phyloP scores from a whole-genome alignment of 768 basidiomycete genomes.

The Crucibulum laeve region DNA sequence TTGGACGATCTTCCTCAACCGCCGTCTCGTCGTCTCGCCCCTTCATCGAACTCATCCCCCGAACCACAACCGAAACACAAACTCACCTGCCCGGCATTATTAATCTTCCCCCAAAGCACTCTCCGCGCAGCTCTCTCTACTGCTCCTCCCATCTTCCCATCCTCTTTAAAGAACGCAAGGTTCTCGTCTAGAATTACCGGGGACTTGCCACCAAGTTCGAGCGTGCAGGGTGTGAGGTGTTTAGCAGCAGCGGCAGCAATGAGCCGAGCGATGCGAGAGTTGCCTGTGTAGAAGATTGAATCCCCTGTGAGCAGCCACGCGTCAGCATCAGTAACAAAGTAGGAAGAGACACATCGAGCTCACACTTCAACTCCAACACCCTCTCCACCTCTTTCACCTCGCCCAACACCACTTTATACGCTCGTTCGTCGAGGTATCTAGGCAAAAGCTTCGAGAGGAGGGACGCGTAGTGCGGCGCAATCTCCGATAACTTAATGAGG shows the following conservation, averaged over 20 bases:
- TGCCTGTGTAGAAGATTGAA: conserved; percentile 45
- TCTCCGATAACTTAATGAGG: conserved; percentile 65
- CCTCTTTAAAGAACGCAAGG: too few relatives aligned
- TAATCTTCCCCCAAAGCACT: conserved; percentile 61
- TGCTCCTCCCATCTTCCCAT: conserved; percentile 43
- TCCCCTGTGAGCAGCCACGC: conserved; percentile 17
- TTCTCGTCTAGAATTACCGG: conserved; percentile 38
- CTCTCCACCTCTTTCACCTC: conserved; percentile 52
- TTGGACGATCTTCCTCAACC: too few relatives aligned
- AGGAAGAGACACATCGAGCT: conserved; percentile 6
- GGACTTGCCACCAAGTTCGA: conserved; percentile 54
- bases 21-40: too few relatives aligned
- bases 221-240: conserved; percentile 49
- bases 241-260: conserved; percentile 49
- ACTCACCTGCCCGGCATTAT: conserved; percentile 60
- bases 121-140: conserved; percentile 66
- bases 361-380: conserved; percentile 44
- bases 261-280: conserved; percentile 40
- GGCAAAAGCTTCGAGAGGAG: conserved; percentile 53
- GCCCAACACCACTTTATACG: conserved; percentile 56
- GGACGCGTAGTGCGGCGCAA: conserved; percentile 40
- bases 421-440: conserved; percentile 41
- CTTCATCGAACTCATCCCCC: too few relatives aligned
- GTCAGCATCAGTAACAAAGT: not conserved
- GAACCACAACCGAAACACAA: too few relatives aligned